Percentiles rank a stretch among this genome's conserved stretches.
Conservation (phyloP, 2,329 filamentous ascomycete genomes). For the Fusarium proliferatum region DNA sequence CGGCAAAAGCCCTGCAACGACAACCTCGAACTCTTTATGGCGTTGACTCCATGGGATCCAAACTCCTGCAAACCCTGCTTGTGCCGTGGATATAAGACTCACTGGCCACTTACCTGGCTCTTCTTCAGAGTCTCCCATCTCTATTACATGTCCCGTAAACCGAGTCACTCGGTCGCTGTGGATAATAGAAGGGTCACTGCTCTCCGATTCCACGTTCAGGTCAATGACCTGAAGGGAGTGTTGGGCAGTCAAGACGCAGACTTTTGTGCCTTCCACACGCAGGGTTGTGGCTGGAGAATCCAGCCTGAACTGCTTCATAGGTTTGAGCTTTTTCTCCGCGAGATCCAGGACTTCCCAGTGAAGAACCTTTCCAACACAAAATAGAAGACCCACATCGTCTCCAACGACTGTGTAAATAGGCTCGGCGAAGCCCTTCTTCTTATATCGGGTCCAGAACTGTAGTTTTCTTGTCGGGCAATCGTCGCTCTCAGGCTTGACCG, state of each 20-base stretch:
- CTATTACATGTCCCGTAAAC: conserved; percentile 59
- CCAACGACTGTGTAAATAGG: conserved; percentile 68
- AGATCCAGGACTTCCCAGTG: conserved; percentile 67
- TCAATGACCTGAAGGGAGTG: conserved; percentile 69
- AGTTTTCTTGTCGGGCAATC: conserved; percentile 45
- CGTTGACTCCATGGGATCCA: conserved; percentile 60
- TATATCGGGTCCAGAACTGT: conserved; percentile 66
- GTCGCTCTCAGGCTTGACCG: conserved; percentile 18
- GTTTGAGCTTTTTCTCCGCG: conserved; percentile 62
- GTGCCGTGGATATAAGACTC: conserved; percentile 61
- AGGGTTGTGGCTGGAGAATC: conserved; percentile 65
- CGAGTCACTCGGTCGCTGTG: conserved; percentile 61
- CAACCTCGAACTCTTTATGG: conserved; percentile 55
- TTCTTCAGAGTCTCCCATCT: conserved; percentile 52
- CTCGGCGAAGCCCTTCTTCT: conserved; percentile 56
- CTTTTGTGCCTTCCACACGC: conserved; percentile 58
- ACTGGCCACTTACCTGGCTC: conserved; percentile 52
- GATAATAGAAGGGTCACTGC: conserved; percentile 52
- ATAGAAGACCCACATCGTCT: conserved; percentile 66
- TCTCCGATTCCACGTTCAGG: conserved; percentile 53
- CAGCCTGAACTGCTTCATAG: conserved; percentile 59
- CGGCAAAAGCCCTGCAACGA: conserved; percentile 68
- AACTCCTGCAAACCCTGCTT: conserved; percentile 60
- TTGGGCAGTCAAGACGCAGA: conserved; percentile 62
- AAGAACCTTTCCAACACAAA: conserved; percentile 64